Evolutionary conservation across 2,329 filamentous ascomycete species (phyloP).

Genomic region (Alternaria viburni): DNA sequence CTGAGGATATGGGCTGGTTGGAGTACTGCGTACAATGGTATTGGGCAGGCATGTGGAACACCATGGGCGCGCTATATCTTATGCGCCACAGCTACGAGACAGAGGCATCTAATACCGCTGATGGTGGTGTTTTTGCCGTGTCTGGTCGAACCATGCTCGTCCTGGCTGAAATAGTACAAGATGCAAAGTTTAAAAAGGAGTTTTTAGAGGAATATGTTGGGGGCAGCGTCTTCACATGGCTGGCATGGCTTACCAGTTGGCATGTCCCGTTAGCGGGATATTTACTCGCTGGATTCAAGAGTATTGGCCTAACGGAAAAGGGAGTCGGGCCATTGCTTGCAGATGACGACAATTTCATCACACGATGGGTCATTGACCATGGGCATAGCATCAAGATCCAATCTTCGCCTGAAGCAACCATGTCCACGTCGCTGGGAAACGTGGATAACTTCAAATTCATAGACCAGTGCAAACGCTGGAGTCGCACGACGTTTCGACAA

Average conservation of each 20-base stretch:
- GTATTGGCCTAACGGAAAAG: background rate
- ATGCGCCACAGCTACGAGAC: slow-evolving; percentile 46
- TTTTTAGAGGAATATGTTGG: slow-evolving; percentile 31
- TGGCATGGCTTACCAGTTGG: too few species aligned
- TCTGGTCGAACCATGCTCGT: slow-evolving; percentile 40
- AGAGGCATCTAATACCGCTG: slow-evolving; percentile 35
- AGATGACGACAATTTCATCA: slow-evolving; percentile 56
- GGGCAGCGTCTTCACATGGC: too few species aligned
- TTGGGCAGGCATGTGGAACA: slow-evolving; percentile 20
- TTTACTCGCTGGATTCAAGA: too few species aligned
- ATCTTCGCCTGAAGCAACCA: slow-evolving; percentile 42
- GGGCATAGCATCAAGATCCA: slow-evolving; percentile 62
- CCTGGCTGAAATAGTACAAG: slow-evolving; percentile 30
- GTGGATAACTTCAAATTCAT: slow-evolving; percentile 21
- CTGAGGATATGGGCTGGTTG: too few species aligned
- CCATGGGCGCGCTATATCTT: slow-evolving; percentile 33
- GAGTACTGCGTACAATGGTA: too few species aligned
- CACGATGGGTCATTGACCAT: slow-evolving; percentile 56
- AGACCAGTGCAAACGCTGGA: slow-evolving; percentile 35
- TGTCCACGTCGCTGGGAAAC: slow-evolving; percentile 51
- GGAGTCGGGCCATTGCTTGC: slow-evolving; percentile 30
- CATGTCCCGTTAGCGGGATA: too few species aligned
- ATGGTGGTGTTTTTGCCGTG: slow-evolving; percentile 42
- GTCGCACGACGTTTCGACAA: slow-evolving; percentile 31
- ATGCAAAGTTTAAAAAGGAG: slow-evolving; percentile 20